phyloP scores from a whole-genome alignment of 2,329 filamentous ascomycete species.

The Colletotrichum australisinense region DNA sequence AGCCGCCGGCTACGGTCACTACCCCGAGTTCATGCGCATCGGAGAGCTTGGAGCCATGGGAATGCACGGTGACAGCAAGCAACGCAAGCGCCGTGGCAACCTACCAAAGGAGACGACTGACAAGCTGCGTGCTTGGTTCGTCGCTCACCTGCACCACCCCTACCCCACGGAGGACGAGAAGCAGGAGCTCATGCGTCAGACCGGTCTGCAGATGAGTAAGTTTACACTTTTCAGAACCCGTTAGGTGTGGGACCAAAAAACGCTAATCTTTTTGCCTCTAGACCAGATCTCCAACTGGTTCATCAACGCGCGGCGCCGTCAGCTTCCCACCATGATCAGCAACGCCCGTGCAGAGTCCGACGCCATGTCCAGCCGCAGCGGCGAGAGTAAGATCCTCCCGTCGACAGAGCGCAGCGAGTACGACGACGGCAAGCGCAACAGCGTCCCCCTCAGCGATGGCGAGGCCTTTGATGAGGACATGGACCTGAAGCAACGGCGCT shows the following conservation, averaged over 20 bases:
- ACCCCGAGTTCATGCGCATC: slow-evolving; percentile 56
- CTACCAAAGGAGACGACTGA: slow-evolving; percentile 92
- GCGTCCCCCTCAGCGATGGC: slow-evolving; percentile 57
- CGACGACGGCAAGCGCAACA: slow-evolving; percentile 49
- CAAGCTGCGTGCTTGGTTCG: slow-evolving; percentile 83
- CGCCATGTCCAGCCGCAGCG: slow-evolving; percentile 48
- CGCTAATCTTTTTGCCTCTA: slow-evolving; percentile 43
- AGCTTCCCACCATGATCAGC: slow-evolving; percentile 70
- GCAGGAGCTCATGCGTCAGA: slow-evolving; percentile 80
- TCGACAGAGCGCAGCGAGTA: slow-evolving; percentile 53
- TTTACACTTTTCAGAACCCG: slow-evolving; percentile 41
- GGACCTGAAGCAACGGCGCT: slow-evolving; percentile 47
- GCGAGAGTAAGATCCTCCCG: slow-evolving; percentile 51
- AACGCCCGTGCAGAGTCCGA: slow-evolving; percentile 65
- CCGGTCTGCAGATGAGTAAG: slow-evolving; percentile 82
- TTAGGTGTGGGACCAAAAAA: slow-evolving; percentile 31
- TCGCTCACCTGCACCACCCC: slow-evolving; percentile 80
- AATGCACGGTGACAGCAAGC: slow-evolving; percentile 58
- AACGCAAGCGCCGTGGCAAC: slow-evolving; percentile 80
- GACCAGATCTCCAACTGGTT: slow-evolving; percentile 85
- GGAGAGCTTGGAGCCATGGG: slow-evolving; percentile 52
- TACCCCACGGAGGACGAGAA: slow-evolving; percentile 86
- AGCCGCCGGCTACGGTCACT: slow-evolving; percentile 52
- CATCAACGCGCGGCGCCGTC: slow-evolving; percentile 79
- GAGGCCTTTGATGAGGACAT: slow-evolving; percentile 60